Evolutionary conservation across 768 basidiomycete genomes (phyloP).

Genomic region (Mycena epipterygia): DNA sequence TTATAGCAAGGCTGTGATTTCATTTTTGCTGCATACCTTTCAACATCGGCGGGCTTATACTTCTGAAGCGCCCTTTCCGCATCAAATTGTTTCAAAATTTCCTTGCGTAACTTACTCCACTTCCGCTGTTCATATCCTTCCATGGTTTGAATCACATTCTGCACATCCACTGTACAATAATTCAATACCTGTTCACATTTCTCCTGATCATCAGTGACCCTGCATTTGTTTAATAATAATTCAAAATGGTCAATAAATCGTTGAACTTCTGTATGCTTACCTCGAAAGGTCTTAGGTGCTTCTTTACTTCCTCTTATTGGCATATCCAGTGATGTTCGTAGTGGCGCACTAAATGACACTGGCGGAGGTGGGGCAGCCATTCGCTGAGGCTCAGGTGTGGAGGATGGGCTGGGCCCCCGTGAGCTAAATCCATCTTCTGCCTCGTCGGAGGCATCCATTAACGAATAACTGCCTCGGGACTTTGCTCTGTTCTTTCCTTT

Average conservation of each 20-base stretch:
- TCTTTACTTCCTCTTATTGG: neutral
- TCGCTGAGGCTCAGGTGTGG: neutral
- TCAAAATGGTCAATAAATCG: conserved; percentile 4
- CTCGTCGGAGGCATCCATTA: too few species aligned
- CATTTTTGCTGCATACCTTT: neutral
- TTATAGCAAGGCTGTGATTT: neutral
- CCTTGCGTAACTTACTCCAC: neutral
- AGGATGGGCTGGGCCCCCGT: neutral
- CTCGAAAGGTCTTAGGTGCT: neutral
- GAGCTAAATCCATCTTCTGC: too few species aligned
- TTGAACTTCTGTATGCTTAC: neutral
- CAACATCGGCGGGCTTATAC: neutral
- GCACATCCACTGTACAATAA: conserved; percentile 1
- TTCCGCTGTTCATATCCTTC: neutral
- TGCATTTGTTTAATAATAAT: neutral
- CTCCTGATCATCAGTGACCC: neutral
- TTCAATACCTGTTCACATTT: conserved; percentile 4
- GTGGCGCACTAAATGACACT: neutral
- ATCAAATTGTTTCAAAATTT: conserved; percentile 5
- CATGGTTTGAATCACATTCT: neutral
- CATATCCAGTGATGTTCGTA: neutral
- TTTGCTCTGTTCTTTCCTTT: too few species aligned
- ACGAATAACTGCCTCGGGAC: too few species aligned
- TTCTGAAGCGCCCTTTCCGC: neutral
- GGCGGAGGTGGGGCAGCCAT: neutral